Percentiles rank a stretch among this genome's conserved stretches.
phyloP scores from a whole-genome alignment of 768 basidiomycete genomes.

The Tulasnella sp. region DNA sequence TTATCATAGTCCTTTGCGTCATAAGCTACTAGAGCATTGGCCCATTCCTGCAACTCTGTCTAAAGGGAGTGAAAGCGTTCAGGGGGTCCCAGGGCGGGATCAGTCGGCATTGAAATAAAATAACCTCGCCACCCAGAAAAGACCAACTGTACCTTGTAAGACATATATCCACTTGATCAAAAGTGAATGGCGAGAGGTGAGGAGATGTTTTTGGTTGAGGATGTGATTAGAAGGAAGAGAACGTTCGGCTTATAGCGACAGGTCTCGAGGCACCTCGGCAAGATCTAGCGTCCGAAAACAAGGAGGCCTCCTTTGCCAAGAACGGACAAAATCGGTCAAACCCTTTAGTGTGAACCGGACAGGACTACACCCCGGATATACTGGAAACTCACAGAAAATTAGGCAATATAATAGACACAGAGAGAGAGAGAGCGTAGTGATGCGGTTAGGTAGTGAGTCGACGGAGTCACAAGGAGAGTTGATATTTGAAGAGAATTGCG shows the following conservation, averaged over 20 bases:
- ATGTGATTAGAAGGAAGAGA: neutral
- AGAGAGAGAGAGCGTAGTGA: neutral
- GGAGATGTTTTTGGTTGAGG: neutral
- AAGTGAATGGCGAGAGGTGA: neutral
- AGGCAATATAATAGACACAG: neutral
- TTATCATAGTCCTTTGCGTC: constrained; percentile 74
- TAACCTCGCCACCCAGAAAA: neutral
- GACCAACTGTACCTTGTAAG: neutral
- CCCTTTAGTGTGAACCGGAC: neutral
- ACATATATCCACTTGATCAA: neutral
- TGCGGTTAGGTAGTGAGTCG: neutral
- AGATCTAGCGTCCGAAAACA: neutral
- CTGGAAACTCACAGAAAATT: neutral
- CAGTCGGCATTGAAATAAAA: neutral
- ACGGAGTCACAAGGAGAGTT: neutral
- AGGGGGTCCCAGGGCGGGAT: neutral
- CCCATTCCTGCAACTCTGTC: constrained; percentile 75
- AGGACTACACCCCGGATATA: neutral
- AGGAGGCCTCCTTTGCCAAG: neutral
- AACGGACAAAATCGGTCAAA: neutral
- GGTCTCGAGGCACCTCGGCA: neutral
- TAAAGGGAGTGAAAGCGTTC: neutral
- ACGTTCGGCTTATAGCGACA: neutral
- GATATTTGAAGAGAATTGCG: neutral
- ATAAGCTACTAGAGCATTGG: constrained; percentile 79